Conservation (phyloP, 2,329 filamentous ascomycete genomes). For the Cercospora sojina region DNA sequence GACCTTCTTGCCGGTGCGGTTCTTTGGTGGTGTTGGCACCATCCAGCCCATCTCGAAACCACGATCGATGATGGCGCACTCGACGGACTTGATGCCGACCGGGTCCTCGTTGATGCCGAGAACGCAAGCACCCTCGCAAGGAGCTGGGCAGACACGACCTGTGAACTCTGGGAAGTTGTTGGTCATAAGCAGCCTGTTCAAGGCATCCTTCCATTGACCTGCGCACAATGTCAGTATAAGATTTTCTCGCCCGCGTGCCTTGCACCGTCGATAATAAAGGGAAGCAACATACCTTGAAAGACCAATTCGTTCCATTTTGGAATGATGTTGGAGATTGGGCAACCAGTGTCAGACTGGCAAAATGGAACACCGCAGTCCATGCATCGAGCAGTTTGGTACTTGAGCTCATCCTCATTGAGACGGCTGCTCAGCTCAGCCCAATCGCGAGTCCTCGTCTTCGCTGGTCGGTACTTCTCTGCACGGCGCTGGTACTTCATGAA, state of each 20-base stretch:
- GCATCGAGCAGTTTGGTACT: conserved; percentile 93
- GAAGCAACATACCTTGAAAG: conserved; percentile 36
- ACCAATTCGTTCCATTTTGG: conserved; percentile 93
- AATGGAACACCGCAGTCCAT: conserved; percentile 99
- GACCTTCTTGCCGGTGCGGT: conserved; percentile 82
- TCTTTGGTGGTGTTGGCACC: conserved; percentile 74
- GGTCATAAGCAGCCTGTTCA: conserved; percentile 89
- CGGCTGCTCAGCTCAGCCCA: conserved; percentile 89
- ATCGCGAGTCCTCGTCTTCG: conserved; percentile 81
- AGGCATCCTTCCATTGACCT: conserved; percentile 83
- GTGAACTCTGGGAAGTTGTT: conserved; percentile 99
- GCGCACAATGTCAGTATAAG: conserved; percentile 31
- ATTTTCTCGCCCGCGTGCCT: neutral
- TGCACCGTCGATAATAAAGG: neutral
- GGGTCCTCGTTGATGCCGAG: conserved; percentile 96
- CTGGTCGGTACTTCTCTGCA: conserved; percentile 86
- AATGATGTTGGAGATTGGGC: conserved; percentile 95
- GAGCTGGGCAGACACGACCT: conserved; percentile 92
- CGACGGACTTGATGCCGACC: conserved; percentile 96
- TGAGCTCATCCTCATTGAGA: conserved; percentile 89
- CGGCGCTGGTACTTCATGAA: conserved; percentile 98
- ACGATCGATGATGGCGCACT: conserved; percentile 95
- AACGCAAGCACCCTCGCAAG: conserved; percentile 94
- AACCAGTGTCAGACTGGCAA: conserved; percentile 94
- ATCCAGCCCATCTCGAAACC: conserved; percentile 99